A percentile compares a stretch with the other conserved stretches of the same genome.
Evolutionary conservation across 1,284 basidiomycete genomes (phyloP).

Genomic region (Apiotrichum brassicae): DNA sequence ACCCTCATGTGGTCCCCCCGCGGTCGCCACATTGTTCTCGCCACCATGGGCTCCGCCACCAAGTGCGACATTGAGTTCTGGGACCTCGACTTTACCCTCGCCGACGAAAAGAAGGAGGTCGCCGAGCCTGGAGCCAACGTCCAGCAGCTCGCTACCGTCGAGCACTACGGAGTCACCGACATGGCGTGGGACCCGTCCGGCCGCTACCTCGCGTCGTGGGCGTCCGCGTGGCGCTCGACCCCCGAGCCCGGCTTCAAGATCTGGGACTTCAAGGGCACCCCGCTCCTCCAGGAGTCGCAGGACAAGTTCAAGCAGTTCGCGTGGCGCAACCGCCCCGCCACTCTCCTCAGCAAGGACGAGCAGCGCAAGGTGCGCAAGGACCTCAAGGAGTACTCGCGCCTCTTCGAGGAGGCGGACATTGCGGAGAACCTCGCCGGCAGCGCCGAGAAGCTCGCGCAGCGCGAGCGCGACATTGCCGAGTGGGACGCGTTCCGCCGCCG

Average conservation of each 20-base stretch:
- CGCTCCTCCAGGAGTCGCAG: slow-evolving; percentile 77
- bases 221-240: slow-evolving; percentile 90
- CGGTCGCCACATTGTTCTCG: slow-evolving; percentile 90
- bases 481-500: slow-evolving; percentile 86
- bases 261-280: slow-evolving; percentile 96
- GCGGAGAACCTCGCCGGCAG: slow-evolving; percentile 90
- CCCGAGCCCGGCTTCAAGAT: slow-evolving; percentile 94
- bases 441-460: slow-evolving; percentile 83
- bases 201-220: slow-evolving; percentile 86
- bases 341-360: slow-evolving; percentile 79
- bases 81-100: slow-evolving; percentile 88
- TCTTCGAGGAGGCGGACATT: slow-evolving; percentile 95
- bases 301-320: slow-evolving; percentile 98
- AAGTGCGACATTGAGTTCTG: slow-evolving; percentile 99
- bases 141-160: slow-evolving; percentile 73
- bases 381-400: slow-evolving; percentile 82
- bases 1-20: slow-evolving; percentile 96
- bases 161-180: slow-evolving; percentile 97
- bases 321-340: slow-evolving; percentile 90
- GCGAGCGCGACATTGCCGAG: slow-evolving; percentile 89
- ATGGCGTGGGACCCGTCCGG: slow-evolving; percentile 98
- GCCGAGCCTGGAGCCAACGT: slow-evolving; percentile 81
- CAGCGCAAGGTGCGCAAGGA: slow-evolving; percentile 81
- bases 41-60: slow-evolving; percentile 86
- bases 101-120: slow-evolving; percentile 56